phyloP scores from a whole-genome alignment of 805 yeast genomes.

The Cyberlindnera subsufficiens region DNA sequence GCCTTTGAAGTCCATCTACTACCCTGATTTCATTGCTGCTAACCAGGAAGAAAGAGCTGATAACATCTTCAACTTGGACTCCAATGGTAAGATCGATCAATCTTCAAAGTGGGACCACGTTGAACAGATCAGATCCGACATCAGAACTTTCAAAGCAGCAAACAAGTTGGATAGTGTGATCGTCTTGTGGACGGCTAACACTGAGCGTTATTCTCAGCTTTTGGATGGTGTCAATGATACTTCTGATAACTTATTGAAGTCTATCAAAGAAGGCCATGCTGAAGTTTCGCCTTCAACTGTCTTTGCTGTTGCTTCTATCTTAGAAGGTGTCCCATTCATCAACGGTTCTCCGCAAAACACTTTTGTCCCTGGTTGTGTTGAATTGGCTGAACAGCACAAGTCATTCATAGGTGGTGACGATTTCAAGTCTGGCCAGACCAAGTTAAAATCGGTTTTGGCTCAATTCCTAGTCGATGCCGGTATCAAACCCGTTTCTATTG shows the following conservation, averaged over 20 bases:
- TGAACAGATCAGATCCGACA: conserved; percentile 79
- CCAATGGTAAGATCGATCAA: conserved; percentile 43
- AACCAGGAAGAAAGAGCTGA: conserved; percentile 91
- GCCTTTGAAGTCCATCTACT: conserved; percentile 84
- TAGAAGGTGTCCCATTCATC: conserved; percentile 85
- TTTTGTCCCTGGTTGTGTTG: conserved; percentile 91
- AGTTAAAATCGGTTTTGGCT: conserved; percentile 91
- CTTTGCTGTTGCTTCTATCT: conserved; percentile 88
- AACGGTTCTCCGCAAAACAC: conserved; percentile 98
- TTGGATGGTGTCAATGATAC: conserved; percentile 82
- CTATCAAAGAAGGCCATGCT: conserved; percentile 72
- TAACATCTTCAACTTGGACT: conserved; percentile 62
- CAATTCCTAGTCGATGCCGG: conserved; percentile 97
- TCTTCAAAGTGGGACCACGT: conserved; percentile 84
- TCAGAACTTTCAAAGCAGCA: conserved; percentile 63
- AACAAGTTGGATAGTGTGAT: conserved; percentile 81
- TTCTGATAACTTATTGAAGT: conserved; percentile 64
- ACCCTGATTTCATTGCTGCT: conserved; percentile 95
- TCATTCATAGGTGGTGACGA: conserved; percentile 94
- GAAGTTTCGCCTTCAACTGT: conserved; percentile 92
- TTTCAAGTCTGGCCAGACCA: conserved; percentile 95
- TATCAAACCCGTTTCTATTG: conserved; percentile 89
- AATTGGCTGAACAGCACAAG: conserved; percentile 73
- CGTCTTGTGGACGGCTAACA: conserved; percentile 95
- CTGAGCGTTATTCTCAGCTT: conserved; percentile 85